A percentile compares a stretch with the other conserved stretches of the same genome.
These are phyloP conservation scores for Fusarium metavorans DNA, from an alignment of 2,329 filamentous ascomycete genomes.

Conservation along the genomic window DNA sequence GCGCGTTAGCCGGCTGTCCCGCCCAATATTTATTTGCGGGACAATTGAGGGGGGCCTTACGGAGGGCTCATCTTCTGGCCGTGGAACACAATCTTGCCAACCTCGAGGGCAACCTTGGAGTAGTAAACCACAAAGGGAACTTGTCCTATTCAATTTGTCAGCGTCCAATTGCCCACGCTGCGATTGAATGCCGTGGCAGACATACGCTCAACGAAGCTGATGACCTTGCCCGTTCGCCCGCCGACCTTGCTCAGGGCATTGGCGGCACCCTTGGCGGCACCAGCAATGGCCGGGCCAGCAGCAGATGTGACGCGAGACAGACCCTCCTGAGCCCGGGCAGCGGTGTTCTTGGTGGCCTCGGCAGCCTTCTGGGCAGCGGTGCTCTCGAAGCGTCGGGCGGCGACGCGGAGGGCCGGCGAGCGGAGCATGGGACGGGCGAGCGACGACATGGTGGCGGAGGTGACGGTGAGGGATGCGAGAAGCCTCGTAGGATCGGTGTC, in stretches of 20 bases:
- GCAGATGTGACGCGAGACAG: slow-evolving; percentile 84
- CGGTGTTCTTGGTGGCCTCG: slow-evolving; percentile 56
- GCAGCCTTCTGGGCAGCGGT: slow-evolving; percentile 62
- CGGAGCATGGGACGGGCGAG: slow-evolving; percentile 60
- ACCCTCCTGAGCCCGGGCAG: slow-evolving; percentile 81
- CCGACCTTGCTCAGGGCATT: slow-evolving; percentile 81
- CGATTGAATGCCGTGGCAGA: slow-evolving; percentile 32
- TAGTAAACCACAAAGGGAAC: slow-evolving; percentile 93
- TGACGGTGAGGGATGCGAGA: slow-evolving; percentile 36
- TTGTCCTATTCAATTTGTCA: slow-evolving; percentile 69
- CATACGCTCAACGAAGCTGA: slow-evolving; percentile 90
- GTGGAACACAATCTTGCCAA: slow-evolving; percentile 87
- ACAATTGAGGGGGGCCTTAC: slow-evolving; percentile 68
- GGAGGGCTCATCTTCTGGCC: slow-evolving; percentile 93
- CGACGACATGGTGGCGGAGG: slow-evolving; percentile 49
- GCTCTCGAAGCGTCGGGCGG: slow-evolving; percentile 71
- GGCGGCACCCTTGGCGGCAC: slow-evolving; percentile 75
- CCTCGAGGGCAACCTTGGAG: slow-evolving; percentile 86
- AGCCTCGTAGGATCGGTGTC: slow-evolving; percentile 41
- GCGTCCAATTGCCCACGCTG: not conserved
- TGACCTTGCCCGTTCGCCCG: slow-evolving; percentile 82
- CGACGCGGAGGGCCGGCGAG: slow-evolving; percentile 59
- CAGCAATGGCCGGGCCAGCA: slow-evolving; percentile 79
- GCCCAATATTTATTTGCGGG: slow-evolving; percentile 12
- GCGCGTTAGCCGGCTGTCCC: slow-evolving; percentile 22